These are phyloP conservation scores for Phytophthora rubi DNA, from an alignment of 352 stramenopile genomes.

Conservation along the genomic window DNA sequence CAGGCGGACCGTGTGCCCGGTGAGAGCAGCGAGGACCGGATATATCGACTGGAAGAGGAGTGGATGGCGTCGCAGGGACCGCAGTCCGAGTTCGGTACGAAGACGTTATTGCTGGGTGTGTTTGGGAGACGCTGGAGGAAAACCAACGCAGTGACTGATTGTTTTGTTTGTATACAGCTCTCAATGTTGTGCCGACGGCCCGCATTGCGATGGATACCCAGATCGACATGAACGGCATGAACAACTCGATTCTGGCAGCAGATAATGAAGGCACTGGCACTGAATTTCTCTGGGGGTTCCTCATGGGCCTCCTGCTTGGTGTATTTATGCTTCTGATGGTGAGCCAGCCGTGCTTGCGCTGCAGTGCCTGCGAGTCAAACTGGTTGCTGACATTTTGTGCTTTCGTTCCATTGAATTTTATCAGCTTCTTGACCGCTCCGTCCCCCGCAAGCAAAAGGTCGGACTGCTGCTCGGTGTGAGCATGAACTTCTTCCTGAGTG, in stretches of 20 bases:
- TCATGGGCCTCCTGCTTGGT: slow-evolving; percentile 87
- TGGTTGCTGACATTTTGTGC: neutral
- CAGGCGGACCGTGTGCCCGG: slow-evolving; percentile 76
- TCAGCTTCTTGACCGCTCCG: slow-evolving; percentile 84
- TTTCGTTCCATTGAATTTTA: neutral
- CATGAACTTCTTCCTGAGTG: slow-evolving; percentile 91
- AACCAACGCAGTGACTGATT: neutral
- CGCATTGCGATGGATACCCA: slow-evolving; percentile 80
- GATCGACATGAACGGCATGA: slow-evolving; percentile 87
- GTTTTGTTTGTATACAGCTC: slow-evolving; percentile 40
- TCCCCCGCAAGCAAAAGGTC: slow-evolving; percentile 89
- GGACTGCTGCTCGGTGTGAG: slow-evolving; percentile 84
- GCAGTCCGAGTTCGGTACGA: slow-evolving; percentile 86
- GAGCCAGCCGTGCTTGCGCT: slow-evolving; percentile 13
- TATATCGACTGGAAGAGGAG: slow-evolving; percentile 89
- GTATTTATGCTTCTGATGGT: slow-evolving; percentile 93
- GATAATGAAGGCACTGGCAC: slow-evolving; percentile 90
- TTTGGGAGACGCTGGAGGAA: neutral
- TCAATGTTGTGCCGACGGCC: slow-evolving; percentile 81
- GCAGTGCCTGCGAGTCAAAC: neutral
- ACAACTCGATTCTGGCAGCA: slow-evolving; percentile 80
- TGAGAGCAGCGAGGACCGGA: slow-evolving; percentile 86
- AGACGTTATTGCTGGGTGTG: neutral
- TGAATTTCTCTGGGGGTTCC: slow-evolving; percentile 89
- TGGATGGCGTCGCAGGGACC: slow-evolving; percentile 90